These are phyloP conservation scores for Epicoccum nigrum DNA, from an alignment of 2,329 filamentous ascomycete genomes.

Conservation along the genomic window DNA sequence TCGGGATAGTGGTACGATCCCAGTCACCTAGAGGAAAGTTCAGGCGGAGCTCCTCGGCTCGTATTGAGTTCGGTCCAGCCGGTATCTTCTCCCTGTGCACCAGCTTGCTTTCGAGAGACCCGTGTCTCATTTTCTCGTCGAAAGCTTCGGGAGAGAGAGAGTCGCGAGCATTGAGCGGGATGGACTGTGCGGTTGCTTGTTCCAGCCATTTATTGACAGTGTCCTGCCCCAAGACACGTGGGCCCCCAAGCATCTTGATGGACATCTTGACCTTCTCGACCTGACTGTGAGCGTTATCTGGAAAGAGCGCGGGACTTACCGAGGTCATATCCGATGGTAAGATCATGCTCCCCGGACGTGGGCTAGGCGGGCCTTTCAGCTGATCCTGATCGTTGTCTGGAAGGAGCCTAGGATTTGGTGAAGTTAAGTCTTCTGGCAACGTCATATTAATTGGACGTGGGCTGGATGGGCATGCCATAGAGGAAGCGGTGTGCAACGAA, in stretches of 20 bases:
- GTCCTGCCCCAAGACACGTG: not conserved
- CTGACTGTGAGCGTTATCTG: not conserved
- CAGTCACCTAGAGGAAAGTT: not conserved
- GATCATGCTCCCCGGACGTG: not conserved
- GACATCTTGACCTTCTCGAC: not conserved
- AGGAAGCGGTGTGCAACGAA: not conserved
- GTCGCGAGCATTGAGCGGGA: not conserved
- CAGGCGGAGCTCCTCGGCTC: not conserved
- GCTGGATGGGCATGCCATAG: not conserved
- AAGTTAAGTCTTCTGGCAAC: not conserved
- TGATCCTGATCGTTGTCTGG: not conserved
- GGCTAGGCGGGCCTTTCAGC: not conserved
- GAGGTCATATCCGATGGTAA: not conserved
- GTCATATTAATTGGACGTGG: not conserved
- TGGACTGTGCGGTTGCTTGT: not conserved
- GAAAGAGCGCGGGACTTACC: not conserved
- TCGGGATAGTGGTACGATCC: not conserved
- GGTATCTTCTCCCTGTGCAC: slow-evolving; percentile 6
- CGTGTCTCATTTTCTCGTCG: not conserved
- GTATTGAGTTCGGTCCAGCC: not conserved
- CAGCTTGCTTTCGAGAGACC: not conserved
- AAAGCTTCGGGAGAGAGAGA: not conserved
- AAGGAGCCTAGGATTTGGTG: not conserved
- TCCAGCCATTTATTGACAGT: not conserved
- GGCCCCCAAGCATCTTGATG: not conserved